Base-by-base conservation (phyloP, 148 eudicot species). In the Rhododendron griersonianum region DNA sequence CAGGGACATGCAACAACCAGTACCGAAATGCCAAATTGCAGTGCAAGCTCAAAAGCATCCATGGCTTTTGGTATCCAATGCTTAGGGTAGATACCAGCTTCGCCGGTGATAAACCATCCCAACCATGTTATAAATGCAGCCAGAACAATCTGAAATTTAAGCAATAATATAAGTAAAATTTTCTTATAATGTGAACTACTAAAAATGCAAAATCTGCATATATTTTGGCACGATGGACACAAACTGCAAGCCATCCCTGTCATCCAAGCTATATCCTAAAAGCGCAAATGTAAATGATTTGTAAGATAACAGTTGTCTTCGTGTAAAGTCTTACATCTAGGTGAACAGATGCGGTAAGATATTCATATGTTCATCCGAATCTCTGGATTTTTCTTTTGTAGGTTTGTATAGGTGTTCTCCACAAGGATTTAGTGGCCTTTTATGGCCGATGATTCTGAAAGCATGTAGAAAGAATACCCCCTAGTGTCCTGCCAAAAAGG, bases 1-100 rank as follows among this genome's bases (percentile, higher is more conserved):
- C 99, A 97, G 18, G 98, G 99, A 87, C 99, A 97, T 48, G 99
- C 99, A 86, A 97, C 96, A 55, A 97, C 98, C 88, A 97, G 89
- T 11, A 97, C 99, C 5, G 98, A 94, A 80, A 97, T 95, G 82
- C 95, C 98, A 88, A 97, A 97, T 94, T 97, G 98, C 87, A 97
- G 90, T 45, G 99, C 98, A 87, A 95, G 96, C 91, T 97, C 98
- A 91, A 97, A 95, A 86, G 90, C 94, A 91, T 97, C 98, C 99
- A 95, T 97, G 41, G 90, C 92, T 87, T 90, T 86, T 67, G 98
- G 99, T 87, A 97, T 91, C 98, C 98, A 95, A 30, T 85, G 83
- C 87, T 88, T 87, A 53, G 99, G 98, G 90, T 92, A 95, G 76
- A 97, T 63, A 89, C 94, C 94, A 86, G 89, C 90, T 85, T 91